Conservation (phyloP, 345 rosid genomes). For the Pugionium cornutum region DNA sequence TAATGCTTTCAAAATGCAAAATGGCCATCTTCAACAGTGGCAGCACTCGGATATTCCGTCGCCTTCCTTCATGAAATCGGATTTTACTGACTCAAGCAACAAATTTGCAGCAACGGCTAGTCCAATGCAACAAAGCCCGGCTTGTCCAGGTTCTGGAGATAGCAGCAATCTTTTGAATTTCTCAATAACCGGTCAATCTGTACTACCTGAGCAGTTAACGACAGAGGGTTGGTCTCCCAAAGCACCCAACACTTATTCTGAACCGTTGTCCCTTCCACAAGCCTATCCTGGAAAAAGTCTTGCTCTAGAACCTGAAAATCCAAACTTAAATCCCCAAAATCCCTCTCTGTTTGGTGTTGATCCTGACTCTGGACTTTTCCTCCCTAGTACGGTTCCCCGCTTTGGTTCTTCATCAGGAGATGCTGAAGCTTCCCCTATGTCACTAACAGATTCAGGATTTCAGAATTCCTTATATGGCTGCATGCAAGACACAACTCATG, state of each 20-base stretch:
- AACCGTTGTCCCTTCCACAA: conserved; percentile 52
- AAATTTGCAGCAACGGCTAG: conserved; percentile 45
- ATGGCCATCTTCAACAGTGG: conserved; percentile 55
- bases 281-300: conserved; percentile 52
- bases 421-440: conserved; percentile 44
- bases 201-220: conserved; percentile 52
- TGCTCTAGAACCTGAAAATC: conserved; percentile 43
- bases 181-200: conserved; percentile 56
- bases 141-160: conserved; percentile 45
- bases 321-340: conserved; percentile 45
- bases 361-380: conserved; percentile 64
- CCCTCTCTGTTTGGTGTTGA: conserved; percentile 55
- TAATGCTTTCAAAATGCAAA: conserved; percentile 53
- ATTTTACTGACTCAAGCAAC: conserved; percentile 47
- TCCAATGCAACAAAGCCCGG: conserved; percentile 32
- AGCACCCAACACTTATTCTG: conserved; percentile 49
- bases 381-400: conserved; percentile 56
- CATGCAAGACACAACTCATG: conserved; percentile 64
- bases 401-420: conserved; percentile 46
- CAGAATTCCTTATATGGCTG: conserved; percentile 58
- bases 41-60: conserved; percentile 52
- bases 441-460: conserved; percentile 57
- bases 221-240: conserved; percentile 55
- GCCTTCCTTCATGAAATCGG: conserved; percentile 55
- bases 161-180: conserved; percentile 54